Evolutionary conservation across 805 yeast species (phyloP).

Genomic region (Barnettozyma siamensis): DNA sequence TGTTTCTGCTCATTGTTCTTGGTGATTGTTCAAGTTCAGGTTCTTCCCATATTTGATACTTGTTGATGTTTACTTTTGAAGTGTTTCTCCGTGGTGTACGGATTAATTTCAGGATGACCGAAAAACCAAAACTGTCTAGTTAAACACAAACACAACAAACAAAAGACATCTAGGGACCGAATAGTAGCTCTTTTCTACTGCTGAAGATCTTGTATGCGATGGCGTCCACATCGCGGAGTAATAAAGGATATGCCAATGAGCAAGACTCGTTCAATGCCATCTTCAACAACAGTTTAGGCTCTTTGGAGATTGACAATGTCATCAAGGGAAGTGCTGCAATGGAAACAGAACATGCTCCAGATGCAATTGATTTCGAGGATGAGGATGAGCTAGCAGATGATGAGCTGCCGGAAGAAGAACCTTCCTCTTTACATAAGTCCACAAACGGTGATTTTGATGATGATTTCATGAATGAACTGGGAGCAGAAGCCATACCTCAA

Average conservation of each 20-base stretch:
- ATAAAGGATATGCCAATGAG: slow-evolving; percentile 27
- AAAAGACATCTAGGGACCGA: too few relatives aligned
- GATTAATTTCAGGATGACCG: too few relatives aligned
- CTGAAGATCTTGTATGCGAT: too few relatives aligned
- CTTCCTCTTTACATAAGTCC: slow-evolving; percentile 17
- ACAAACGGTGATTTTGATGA: slow-evolving; percentile 17
- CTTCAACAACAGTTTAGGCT: slow-evolving; percentile 31
- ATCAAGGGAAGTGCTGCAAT: slow-evolving; percentile 18
- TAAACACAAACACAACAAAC: too few relatives aligned
- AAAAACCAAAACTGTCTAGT: too few relatives aligned
- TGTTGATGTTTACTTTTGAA: too few relatives aligned
- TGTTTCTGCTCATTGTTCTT: slow-evolving; percentile 10
- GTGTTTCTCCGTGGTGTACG: too few relatives aligned
- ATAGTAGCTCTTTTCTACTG: too few relatives aligned
- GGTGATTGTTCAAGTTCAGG: too few relatives aligned
- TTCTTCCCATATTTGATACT: too few relatives aligned
- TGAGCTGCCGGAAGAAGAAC: slow-evolving; percentile 40
- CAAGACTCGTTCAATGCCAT: slow-evolving; percentile 34
- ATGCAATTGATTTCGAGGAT: slow-evolving; percentile 91
- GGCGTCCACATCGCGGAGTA: slow-evolving; percentile 7
- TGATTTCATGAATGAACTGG: slow-evolving; percentile 8
- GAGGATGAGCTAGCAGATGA: slow-evolving; percentile 95
- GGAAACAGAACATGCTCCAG: slow-evolving; percentile 68
- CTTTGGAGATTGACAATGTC: slow-evolving; percentile 16
- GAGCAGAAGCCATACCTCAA: slow-evolving; percentile 11